Evolutionary conservation across 148 eudicot species (phyloP), one percentile per base, ranked within the genome.

Genomic region (Limonium bicolor): DNA sequence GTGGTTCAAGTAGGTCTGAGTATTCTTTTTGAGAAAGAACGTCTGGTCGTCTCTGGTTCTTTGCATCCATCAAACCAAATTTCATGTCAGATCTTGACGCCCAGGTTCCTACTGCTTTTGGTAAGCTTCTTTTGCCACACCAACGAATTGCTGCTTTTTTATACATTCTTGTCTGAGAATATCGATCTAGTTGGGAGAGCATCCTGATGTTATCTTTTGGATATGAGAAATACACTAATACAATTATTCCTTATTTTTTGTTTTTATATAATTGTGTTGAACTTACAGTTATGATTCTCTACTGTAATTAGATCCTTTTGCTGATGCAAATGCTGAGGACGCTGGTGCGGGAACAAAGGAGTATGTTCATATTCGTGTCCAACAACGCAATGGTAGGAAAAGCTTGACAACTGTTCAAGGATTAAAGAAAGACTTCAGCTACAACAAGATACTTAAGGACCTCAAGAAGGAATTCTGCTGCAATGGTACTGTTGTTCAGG

Each of bases 371-470:
- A 81, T 86, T 50, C 93, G 96, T 60, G 62, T 62, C 46, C 96
- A 86, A 27, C 96, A 86, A 50, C 60, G 96, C 35, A 86, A 86
- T 56, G 96, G 96, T 58, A 66, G 96, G 62, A 86, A 86, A 67
- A 86, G 96, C 69, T 59, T 86, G 80, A 86, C 96, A 32, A 81
- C 96, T 29, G 96, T 86, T 21, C 96, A 81, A 64, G 96, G 96
- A 18, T 71, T 86, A 65, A 86, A 77, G 66, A 86, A 81, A 57
- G 92, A 86, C 13, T 86, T 81, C 43, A 86, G 95, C 68, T 86
- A 86, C 47, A 86, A 64, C 51, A 85, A 80, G 65, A 85, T 80
- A 22, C 73, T 85, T 7, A 85, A 85, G 76, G 95, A 85, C 63
- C 95, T 85, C 23, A 85, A 85, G 78, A 81, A 85, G 60, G 92